Conservation (phyloP, 192 early-diverging fungal genomes). For the Backusella westeae region DNA sequence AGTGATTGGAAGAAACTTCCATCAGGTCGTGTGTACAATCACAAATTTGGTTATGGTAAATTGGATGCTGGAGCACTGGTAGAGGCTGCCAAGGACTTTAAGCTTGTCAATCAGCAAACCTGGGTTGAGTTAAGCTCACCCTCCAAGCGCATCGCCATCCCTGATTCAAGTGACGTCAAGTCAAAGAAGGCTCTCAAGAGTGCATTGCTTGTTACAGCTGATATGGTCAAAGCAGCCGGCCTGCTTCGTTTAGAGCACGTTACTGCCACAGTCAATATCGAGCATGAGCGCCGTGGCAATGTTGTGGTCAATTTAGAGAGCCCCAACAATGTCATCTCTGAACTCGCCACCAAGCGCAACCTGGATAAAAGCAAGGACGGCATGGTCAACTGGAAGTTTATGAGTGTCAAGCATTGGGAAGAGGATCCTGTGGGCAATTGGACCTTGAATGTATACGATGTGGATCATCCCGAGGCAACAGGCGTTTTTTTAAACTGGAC, state of each 20-base stretch:
- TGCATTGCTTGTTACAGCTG: conserved; percentile 44
- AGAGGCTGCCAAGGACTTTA: conserved; percentile 65
- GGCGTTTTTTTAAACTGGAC: conserved; percentile 68
- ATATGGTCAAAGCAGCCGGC: conserved; percentile 49
- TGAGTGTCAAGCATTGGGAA: conserved; percentile 94
- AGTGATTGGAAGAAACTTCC: conserved; percentile 69
- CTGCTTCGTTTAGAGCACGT: conserved; percentile 78
- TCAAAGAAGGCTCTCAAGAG: conserved; percentile 41
- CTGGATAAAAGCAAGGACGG: conserved; percentile 64
- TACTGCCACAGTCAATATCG: conserved; percentile 77
- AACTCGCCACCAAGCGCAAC: conserved; percentile 62
- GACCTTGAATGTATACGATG: conserved; percentile 68
- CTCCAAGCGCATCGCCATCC: conserved; percentile 53
- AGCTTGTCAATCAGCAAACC: conserved; percentile 63
- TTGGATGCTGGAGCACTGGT: conserved; percentile 79
- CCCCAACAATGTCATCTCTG: conserved; percentile 62
- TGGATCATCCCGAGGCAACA: conserved; percentile 40
- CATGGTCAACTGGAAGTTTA: conserved; percentile 85
- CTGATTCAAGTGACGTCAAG: conserved; percentile 38
- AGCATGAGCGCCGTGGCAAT: conserved; percentile 75
- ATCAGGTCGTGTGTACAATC: conserved; percentile 71
- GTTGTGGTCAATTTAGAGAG: conserved; percentile 71
- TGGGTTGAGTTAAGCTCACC: conserved; percentile 43
- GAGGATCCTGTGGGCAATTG: conserved; percentile 81
- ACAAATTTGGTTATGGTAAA: conserved; percentile 91